Percentiles rank a stretch among this genome's conserved stretches.
Evolutionary conservation across 768 basidiomycete genomes (phyloP).

Genomic region (Pleurotus tuber-regium): DNA sequence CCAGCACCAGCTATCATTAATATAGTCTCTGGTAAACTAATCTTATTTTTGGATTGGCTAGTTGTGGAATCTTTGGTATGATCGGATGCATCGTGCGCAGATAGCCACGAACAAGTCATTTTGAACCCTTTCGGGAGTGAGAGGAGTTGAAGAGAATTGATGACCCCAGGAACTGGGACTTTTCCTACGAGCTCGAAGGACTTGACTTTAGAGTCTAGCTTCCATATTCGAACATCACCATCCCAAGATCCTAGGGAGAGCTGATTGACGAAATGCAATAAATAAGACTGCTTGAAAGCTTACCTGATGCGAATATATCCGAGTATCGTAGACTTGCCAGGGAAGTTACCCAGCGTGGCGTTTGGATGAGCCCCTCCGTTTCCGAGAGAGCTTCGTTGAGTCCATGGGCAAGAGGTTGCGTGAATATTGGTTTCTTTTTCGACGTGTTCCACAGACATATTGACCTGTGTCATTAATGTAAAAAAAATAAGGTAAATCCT

Average conservation of each 20-base stretch:
- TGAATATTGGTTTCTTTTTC: constrained; percentile 95
- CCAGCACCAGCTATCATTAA: constrained; percentile 80
- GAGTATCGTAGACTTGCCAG: constrained; percentile 83
- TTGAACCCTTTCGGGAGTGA: constrained; percentile 49
- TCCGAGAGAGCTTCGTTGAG: constrained; percentile 68
- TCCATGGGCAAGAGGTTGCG: constrained; percentile 84
- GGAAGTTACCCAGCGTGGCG: constrained; percentile 90
- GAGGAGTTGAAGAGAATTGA: constrained; percentile 89
- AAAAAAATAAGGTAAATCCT: background rate
- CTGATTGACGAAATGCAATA: background rate
- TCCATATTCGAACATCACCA: constrained; percentile 87
- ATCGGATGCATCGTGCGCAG: constrained; percentile 9
- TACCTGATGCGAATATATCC: constrained; percentile 89
- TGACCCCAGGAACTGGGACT: constrained; percentile 69
- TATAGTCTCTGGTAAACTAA: constrained; percentile 24
- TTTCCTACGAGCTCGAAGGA: constrained; percentile 69
- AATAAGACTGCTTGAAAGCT: constrained; percentile 15
- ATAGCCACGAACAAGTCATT: constrained; percentile 32
- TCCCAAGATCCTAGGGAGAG: constrained; percentile 83
- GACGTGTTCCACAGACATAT: constrained; percentile 88
- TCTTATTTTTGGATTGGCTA: background rate
- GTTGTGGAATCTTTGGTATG: background rate
- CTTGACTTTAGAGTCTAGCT: constrained; percentile 74
- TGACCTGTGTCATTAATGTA: constrained; percentile 48
- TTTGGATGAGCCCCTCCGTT: constrained; percentile 70